Base-by-base conservation (phyloP, 495 filamentous ascomycete species). In the Lichina pygmaea region DNA sequence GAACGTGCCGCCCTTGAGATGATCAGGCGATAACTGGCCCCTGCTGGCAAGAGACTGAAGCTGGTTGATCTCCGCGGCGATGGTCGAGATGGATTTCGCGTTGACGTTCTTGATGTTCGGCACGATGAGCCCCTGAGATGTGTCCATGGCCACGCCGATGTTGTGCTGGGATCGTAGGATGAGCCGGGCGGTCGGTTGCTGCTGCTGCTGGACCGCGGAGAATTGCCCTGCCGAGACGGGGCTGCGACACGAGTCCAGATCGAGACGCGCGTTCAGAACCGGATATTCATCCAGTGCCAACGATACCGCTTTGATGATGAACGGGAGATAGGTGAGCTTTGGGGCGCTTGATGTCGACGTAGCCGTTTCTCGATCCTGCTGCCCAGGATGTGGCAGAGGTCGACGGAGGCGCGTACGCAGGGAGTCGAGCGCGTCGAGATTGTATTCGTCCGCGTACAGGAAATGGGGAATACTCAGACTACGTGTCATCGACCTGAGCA, bases 401-500 rank as follows among this genome's bases (percentile, higher is more conserved):
- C 34, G 10, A 59, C 84, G 84, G 15, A 94, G 68, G 38, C 69
- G 72, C 34, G 62, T 57, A 13, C 89, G 77, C 34, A 94, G 64
- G 34, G 68, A 61, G 38, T 71, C 72, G 2, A 95, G 66, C 15
- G 70, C 60, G 45, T 74, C 73, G 53, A 93, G 71, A 56, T 84
- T 76, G 36, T 93, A 64, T 55, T 86, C 78, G 57, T 93, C 81
- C 10, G 81, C 74, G 59, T 83, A 99, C 42, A 93, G 70, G 58
- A 99, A 91, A 59, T 95, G 91, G 0, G 89, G 91, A 49, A 86
- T 95, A 42, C 53, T 70, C 50, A 99, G 66, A 13, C 85, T 92
- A 39, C 73, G 72, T 16, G 86, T 95, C 91, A 99, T 99, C n/a
- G 73, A 72, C 59, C 89, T 93, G 72, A 93, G 94, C 91, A 99